phyloP scores from a whole-genome alignment of 2,329 filamentous ascomycete genomes.

The Alternaria sp. region DNA sequence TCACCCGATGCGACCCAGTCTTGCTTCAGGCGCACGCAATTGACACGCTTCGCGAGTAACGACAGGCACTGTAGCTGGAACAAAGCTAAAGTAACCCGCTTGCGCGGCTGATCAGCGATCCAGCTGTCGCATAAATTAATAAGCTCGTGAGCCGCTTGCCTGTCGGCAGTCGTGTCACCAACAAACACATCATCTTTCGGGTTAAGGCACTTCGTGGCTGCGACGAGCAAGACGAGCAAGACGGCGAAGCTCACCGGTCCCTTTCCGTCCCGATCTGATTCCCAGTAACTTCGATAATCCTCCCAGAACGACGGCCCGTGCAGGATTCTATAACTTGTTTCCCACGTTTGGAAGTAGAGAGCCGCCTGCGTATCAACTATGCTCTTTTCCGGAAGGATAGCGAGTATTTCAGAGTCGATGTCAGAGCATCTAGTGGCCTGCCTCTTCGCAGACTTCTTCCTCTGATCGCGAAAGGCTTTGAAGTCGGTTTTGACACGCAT shows the following conservation, averaged over 20 bases:
- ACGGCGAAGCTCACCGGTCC: slow-evolving; percentile 46
- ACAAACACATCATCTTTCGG: slow-evolving; percentile 45
- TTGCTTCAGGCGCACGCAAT: slow-evolving; percentile 61
- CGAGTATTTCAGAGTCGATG: slow-evolving; percentile 44
- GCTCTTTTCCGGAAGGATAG: slow-evolving; percentile 44
- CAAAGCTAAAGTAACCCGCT: slow-evolving; percentile 58
- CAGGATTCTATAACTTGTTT: slow-evolving; percentile 59
- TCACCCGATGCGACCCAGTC: slow-evolving; percentile 60
- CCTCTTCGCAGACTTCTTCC: slow-evolving; percentile 35
- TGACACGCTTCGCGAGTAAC: slow-evolving; percentile 57
- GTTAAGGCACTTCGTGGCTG: slow-evolving; percentile 46
- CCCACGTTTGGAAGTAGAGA: slow-evolving; percentile 60
- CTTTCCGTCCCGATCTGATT: slow-evolving; percentile 29
- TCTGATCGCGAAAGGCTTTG: slow-evolving; percentile 39
- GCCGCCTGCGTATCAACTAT: slow-evolving; percentile 52
- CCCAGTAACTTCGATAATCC: slow-evolving; percentile 59
- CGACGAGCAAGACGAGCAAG: slow-evolving; percentile 49
- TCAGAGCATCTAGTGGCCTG: slow-evolving; percentile 18
- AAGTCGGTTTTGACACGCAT: slow-evolving; percentile 41
- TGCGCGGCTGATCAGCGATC: slow-evolving; percentile 56
- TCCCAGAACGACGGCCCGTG: slow-evolving; percentile 60
- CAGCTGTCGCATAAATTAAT: slow-evolving; percentile 52
- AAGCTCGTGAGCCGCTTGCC: slow-evolving; percentile 48
- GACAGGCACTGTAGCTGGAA: slow-evolving; percentile 61
- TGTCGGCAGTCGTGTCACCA: slow-evolving; percentile 52